Conservation (phyloP, 495 filamentous ascomycete genomes). For the Hypomontagnella submonticulosa region DNA sequence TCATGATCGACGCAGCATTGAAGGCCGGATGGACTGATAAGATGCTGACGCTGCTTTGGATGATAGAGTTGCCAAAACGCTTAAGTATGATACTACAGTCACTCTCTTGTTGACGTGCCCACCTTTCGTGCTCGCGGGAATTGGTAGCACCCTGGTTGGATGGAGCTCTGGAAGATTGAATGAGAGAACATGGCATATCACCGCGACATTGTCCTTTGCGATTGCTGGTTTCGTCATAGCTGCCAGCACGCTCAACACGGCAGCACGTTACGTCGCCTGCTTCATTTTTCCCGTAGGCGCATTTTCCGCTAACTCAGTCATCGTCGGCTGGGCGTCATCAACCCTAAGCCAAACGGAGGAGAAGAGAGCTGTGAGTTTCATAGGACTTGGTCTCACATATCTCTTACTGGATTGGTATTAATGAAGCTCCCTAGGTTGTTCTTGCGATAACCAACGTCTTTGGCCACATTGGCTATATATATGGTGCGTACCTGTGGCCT, state of each 20-base stretch:
- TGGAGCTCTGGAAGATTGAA: conserved; percentile 55
- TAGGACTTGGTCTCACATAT: not conserved
- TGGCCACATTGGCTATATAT: conserved; percentile 58
- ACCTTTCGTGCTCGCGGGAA: conserved; percentile 56
- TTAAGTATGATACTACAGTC: conserved; percentile 55
- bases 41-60: not conserved
- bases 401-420: not conserved
- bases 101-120: conserved; percentile 58
- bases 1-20: not conserved
- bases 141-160: conserved; percentile 47
- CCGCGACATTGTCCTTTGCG: conserved; percentile 48
- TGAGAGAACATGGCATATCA: conserved; percentile 63
- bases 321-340: conserved; percentile 57
- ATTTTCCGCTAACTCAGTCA: conserved; percentile 58
- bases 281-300: conserved; percentile 57
- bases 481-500: conserved; percentile 60
- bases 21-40: not conserved
- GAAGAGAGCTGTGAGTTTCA: conserved; percentile 51
- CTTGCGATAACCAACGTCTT: conserved; percentile 60
- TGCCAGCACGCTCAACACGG: conserved; percentile 51
- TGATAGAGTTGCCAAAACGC: conserved; percentile 53
- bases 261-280: conserved; percentile 54
- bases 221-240: conserved; percentile 57
- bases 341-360: conserved; percentile 57
- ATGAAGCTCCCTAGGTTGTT: conserved; percentile 37